Conservation (phyloP, 108 stramenopile species). For the Stephanodiscus minutulus region DNA sequence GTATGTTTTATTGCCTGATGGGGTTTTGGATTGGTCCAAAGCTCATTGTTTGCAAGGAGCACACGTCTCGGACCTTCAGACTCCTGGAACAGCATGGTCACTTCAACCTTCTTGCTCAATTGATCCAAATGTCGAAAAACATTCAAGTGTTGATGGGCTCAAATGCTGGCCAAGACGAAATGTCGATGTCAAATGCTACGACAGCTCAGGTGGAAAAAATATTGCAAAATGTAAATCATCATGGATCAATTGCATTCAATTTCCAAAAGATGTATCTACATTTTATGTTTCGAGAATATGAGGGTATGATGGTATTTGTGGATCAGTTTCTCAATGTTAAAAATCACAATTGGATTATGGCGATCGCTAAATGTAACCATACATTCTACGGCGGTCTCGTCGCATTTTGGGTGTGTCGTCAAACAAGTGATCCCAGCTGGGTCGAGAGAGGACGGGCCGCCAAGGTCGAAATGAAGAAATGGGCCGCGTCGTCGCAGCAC, state of each 20-base stretch:
- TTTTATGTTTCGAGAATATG: conserved; percentile 10
- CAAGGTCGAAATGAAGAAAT: conserved; percentile 8
- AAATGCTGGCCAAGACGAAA: background rate
- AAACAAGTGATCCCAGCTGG: conserved; percentile 7
- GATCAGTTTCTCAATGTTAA: conserved; percentile 1
- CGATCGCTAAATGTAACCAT: background rate
- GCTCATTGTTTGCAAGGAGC: background rate
- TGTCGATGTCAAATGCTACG: background rate
- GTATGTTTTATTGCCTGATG: background rate
- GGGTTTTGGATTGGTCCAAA: conserved; percentile 8
- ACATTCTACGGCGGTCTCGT: conserved; percentile 13
- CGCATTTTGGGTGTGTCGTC: conserved; percentile 24
- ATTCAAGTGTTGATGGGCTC: background rate
- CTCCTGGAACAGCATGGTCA: conserved; percentile 10
- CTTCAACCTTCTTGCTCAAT: background rate
- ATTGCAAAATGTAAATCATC: background rate
- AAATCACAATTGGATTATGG: background rate
- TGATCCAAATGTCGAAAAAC: background rate
- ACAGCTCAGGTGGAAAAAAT: background rate
- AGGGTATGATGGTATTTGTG: background rate
- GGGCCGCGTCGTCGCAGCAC: conserved; percentile 18
- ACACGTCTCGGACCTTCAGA: background rate
- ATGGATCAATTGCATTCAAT: background rate
- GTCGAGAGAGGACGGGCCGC: conserved; percentile 6
- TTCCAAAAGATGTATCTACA: conserved; percentile 15